Conservation (phyloP, 164 flowering plant species). For the Saururus chinensis region DNA sequence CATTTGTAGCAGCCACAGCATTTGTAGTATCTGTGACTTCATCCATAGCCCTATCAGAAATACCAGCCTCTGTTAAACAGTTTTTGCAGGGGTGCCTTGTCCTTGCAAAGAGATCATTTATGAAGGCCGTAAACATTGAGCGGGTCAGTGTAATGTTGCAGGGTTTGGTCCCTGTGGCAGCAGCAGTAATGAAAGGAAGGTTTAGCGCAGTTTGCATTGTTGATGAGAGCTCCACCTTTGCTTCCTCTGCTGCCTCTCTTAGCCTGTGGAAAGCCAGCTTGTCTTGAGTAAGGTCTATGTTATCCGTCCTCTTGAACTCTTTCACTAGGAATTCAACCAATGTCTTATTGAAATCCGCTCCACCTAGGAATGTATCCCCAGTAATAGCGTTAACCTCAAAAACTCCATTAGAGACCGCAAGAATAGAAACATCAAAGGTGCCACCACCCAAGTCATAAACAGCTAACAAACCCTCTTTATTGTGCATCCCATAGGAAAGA, state of each 20-base stretch:
- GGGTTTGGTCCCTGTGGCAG: no score
- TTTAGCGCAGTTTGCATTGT: slow-evolving; percentile 24
- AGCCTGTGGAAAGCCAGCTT: slow-evolving; percentile 23
- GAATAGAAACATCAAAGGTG: no score
- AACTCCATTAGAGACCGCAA: slow-evolving; percentile 28
- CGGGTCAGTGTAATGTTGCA: no score
- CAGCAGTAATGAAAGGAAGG: slow-evolving; percentile 26
- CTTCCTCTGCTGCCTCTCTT: no score
- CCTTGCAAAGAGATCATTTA: no score
- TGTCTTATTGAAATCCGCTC: no score
- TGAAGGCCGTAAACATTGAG: slow-evolving; percentile 24
- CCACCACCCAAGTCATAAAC: no score
- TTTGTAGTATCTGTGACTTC: slow-evolving; percentile 35
- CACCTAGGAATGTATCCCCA: slow-evolving; percentile 38
- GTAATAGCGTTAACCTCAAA: slow-evolving; percentile 33
- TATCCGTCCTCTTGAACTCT: no score
- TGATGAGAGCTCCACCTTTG: slow-evolving; percentile 34
- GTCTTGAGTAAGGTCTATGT: slow-evolving; percentile 27
- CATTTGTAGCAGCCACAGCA: slow-evolving; percentile 33
- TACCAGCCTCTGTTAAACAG: slow-evolving; percentile 26
- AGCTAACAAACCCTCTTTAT: no score
- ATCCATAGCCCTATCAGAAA: slow-evolving; percentile 21
- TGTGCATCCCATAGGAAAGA: no score
- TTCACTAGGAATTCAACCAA: no score
- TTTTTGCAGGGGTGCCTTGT: slow-evolving; percentile 22